Evolutionary conservation across 257 asterid species (phyloP), one percentile per base, ranked within the genome.

Genomic region (Solanum clarkiae): DNA sequence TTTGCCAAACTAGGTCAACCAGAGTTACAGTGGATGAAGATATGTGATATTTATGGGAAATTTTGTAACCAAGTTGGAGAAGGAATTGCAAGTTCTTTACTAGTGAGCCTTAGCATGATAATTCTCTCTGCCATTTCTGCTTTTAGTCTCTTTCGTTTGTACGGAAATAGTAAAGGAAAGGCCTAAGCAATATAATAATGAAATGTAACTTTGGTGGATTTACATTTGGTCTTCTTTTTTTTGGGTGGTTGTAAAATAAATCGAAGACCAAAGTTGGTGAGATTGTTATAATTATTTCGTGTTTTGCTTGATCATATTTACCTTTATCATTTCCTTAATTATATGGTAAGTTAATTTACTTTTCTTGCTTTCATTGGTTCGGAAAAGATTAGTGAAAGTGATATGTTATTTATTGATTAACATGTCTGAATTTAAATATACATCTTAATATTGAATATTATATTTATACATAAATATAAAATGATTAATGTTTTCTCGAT

Each of bases 1-100:
- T 87, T 93, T 24, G 93, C 98, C 3, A 94, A 96, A 85, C 88
- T 91, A 3, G 99, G 99, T 24, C 94, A 96, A 86, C 40, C 90
- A 7, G 95, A 94, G 53, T 89, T 96, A 60, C 98, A 96, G 72
- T 96, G 99, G 99, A 96, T 96, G 97, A 91, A 93, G 88, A 88
- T 92, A 15, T 96, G 98, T 84, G 63, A 86, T 10, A 79, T 96
- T 90, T 96, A 91, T 42, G 94, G 90, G 47, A 68, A 92, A 65
- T 96, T 91, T 87, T 96, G 99, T 87, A 96, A 96, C 93, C 96
- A 90, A 88, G 92, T 87, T 6, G 98, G 95, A 40, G 97, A 94
- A 81, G 99, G 99, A 20, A 84, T 96, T n/a, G 98, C 95, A n/a
- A 87, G 94, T 86, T 88, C 98, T 8, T 57, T 94, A 8, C 62